These are phyloP conservation scores for Sindora glabra DNA, from an alignment of 306 rosid species.

Conservation along the genomic window DNA sequence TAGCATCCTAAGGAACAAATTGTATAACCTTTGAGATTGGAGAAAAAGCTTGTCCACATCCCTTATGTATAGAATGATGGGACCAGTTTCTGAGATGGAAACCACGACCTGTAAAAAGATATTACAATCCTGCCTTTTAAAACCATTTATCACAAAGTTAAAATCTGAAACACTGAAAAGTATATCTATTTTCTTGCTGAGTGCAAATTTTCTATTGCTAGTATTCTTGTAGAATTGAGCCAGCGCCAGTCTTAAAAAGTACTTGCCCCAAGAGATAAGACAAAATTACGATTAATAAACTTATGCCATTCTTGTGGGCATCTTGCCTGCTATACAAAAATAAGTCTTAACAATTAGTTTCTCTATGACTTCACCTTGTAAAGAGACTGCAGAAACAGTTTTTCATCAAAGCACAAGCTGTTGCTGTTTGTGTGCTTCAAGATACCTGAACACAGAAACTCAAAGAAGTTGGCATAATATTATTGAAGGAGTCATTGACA, in stretches of 20 bases:
- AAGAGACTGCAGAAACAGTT: slow-evolving; percentile 69
- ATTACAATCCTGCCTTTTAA: slow-evolving; percentile 3
- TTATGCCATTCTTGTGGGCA: not conserved
- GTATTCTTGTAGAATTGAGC: not conserved
- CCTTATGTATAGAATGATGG: slow-evolving; percentile 74
- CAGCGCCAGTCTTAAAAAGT: not conserved
- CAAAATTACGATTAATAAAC: not conserved
- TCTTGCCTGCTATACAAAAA: not conserved
- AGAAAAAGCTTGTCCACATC: slow-evolving; percentile 69
- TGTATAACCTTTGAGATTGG: slow-evolving; percentile 54
- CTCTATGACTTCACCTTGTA: slow-evolving; percentile 57
- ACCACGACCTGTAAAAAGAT: slow-evolving; percentile 56
- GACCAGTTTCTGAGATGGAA: slow-evolving; percentile 56
- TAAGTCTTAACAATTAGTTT: not conserved
- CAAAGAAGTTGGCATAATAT: slow-evolving; percentile 16
- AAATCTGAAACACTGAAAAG: not conserved
- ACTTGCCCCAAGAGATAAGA: too few species aligned
- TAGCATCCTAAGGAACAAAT: slow-evolving; percentile 58
- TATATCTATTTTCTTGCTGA: not conserved
- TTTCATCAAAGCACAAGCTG: slow-evolving; percentile 82
- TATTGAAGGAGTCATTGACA: not conserved
- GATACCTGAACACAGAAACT: slow-evolving; percentile 42
- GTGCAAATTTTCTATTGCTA: not conserved
- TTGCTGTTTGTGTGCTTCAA: slow-evolving; percentile 44
- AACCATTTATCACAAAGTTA: not conserved